Percentiles rank a stretch among this genome's conserved stretches.
phyloP scores from a whole-genome alignment of 176 grass and related monocot species.

The Oryza coarctata region DNA sequence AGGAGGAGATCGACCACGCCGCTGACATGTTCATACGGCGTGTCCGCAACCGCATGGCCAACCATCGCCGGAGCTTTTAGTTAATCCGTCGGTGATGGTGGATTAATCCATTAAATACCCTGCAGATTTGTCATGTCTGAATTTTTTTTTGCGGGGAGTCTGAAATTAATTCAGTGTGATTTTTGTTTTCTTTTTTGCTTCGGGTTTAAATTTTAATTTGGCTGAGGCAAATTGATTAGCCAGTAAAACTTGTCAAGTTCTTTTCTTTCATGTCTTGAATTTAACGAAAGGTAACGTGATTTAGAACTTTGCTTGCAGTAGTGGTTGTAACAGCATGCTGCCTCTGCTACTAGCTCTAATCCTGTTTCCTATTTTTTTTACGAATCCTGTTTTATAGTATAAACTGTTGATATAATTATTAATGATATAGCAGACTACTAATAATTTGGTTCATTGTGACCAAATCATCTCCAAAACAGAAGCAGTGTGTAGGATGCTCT shows the following conservation, averaged over 20 bases:
- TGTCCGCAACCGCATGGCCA: conserved; percentile 58
- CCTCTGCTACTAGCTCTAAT: not conserved
- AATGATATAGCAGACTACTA: too few species aligned
- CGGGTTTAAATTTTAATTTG: not conserved
- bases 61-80: conserved; percentile 24
- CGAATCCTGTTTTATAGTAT: too few species aligned
- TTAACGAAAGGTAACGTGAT: not conserved
- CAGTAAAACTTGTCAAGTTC: not conserved
- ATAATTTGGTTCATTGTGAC: too few species aligned
- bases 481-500: too few species aligned
- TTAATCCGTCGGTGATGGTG: not conserved
- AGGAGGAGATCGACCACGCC: conserved; percentile 76
- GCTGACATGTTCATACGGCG: conserved; percentile 74
- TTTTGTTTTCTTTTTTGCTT: not conserved
- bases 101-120: not conserved
- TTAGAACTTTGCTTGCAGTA: too few species aligned
- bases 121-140: not conserved
- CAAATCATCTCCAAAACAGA: too few species aligned
- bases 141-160: not conserved
- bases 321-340: too few species aligned
- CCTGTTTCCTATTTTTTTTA: not conserved
- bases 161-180: not conserved
- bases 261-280: not conserved
- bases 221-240: not conserved
- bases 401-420: too few species aligned